Percentiles rank a stretch among this genome's conserved stretches.
Evolutionary conservation across 768 basidiomycete species (phyloP).

Genomic region (Phanerochaete sordida): DNA sequence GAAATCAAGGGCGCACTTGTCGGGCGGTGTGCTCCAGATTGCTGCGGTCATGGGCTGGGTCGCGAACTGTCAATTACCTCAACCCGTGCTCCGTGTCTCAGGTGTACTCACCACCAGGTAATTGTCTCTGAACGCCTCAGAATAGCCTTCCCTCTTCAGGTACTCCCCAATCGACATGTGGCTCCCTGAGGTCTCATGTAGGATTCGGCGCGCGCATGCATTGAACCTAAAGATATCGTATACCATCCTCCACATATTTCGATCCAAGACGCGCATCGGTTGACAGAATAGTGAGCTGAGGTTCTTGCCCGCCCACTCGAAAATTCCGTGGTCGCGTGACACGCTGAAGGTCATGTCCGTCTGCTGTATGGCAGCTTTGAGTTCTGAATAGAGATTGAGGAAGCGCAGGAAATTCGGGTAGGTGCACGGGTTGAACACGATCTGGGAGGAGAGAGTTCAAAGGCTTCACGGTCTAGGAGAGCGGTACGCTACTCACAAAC

Average conservation of each 20-base stretch:
- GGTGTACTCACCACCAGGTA: conserved; percentile 66
- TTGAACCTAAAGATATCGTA: conserved; percentile 75
- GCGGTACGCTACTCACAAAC: conserved; percentile 41
- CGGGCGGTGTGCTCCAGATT: conserved; percentile 77
- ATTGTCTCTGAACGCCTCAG: conserved; percentile 64
- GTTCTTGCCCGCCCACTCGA: conserved; percentile 77
- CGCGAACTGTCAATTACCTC: too few relatives aligned
- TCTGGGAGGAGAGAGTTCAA: conserved; percentile 34
- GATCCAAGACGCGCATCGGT: conserved; percentile 53
- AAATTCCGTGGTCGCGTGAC: conserved; percentile 61
- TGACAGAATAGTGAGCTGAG: conserved; percentile 66
- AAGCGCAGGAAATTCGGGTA: conserved; percentile 81
- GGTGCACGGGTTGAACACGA: conserved; percentile 72
- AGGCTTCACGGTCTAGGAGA: background rate
- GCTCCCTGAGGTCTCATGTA: conserved; percentile 25
- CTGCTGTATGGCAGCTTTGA: conserved; percentile 40
- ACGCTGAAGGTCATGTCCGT: conserved; percentile 81
- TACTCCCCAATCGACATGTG: conserved; percentile 50
- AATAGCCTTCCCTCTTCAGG: conserved; percentile 60
- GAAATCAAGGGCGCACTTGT: conserved; percentile 65
- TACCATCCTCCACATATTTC: conserved; percentile 68
- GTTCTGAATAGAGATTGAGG: conserved; percentile 42
- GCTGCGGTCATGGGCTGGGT: conserved; percentile 43
- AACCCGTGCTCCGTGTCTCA: too few relatives aligned
- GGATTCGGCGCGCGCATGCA: conserved; percentile 52